Base-by-base conservation (phyloP, 106 monocot genomes). In the Alisma plantagoaquatica region DNA sequence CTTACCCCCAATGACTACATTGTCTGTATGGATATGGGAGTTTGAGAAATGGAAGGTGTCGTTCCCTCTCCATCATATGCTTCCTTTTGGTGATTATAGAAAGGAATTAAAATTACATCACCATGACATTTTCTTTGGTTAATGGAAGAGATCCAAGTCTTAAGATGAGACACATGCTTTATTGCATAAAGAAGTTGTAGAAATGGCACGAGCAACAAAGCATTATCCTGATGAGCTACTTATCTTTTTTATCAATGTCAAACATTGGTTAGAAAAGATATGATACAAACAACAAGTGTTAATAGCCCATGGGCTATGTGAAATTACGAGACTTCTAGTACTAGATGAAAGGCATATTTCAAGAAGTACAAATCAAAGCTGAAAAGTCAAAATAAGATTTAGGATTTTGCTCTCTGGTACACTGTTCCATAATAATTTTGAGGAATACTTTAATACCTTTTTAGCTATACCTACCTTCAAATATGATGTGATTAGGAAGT, bases 301-400 rank as follows among this genome's bases (percentile, higher is more conserved):
- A 26, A 73, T 83, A 55, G 73, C 70, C 6, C 49, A 65, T 19
- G 50, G 73, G 16, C 60, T 89, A 57, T 63, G 32, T 14, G 67
- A 75, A 18, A 79, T 57, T 24, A 82, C 89, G 7, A 83, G 79
- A 16, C 44, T 89, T 28, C 49, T 89, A 35, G 57, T 89, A 55
- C 64, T 89, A 2, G 89, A 89, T 50, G 89, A 89, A 64, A 83
- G 88, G n/a, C 88, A 89, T 54, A 83, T 79, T 43, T 79, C 79
- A 44, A 79, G 83, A 68, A 89, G 79, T 38, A 89, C 66, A 65
- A 28, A 18, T 83, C 83, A 2, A 79, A 89, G 57, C 56, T 89
- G 11, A 70, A 83, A 44, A 82, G 76, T 77, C 58, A 73, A 79
- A 2, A 89, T 83, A 16, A 73, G 77, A 47, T 67, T 52, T 2